Percentiles rank a stretch among this genome's conserved stretches.
Conservation (phyloP, 345 rosid genomes). For the Hevea brasiliensis region DNA sequence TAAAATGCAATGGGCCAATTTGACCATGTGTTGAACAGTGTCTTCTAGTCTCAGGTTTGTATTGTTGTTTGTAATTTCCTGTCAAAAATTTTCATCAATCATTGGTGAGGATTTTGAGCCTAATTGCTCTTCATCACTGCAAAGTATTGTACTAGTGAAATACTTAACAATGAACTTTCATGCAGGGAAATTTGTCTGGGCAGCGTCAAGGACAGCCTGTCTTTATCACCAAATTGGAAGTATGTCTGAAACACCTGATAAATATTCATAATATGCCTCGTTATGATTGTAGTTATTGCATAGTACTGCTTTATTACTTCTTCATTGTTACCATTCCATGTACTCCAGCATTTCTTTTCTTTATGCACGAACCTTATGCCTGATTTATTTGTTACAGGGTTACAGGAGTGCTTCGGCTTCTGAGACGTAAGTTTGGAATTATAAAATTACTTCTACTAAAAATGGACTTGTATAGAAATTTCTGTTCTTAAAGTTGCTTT, state of each 20-base stretch:
- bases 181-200: conserved; percentile 90
- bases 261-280: neutral
- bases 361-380: conserved; percentile 12
- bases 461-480: neutral
- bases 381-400: conserved; percentile 62
- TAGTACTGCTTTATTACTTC: too few species aligned
- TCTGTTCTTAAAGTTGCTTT: neutral
- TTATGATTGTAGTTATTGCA: conserved; percentile 7
- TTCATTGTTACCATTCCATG: conserved; percentile 6
- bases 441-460: neutral
- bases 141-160: neutral
- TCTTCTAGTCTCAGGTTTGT: too few species aligned
- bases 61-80: too few species aligned
- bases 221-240: conserved; percentile 92
- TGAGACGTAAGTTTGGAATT: conserved; percentile 67
- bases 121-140: neutral
- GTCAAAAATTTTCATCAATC: too few species aligned
- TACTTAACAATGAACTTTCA: conserved; percentile 19
- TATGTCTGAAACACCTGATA: conserved; percentile 35
- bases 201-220: conserved; percentile 98
- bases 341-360: neutral
- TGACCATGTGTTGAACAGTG: too few species aligned
- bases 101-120: neutral
- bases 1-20: too few species aligned
- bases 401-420: conserved; percentile 86